These are phyloP conservation scores for Carnegiea gigantea DNA, from an alignment of 179 eudicot genomes.

Conservation along the genomic window DNA sequence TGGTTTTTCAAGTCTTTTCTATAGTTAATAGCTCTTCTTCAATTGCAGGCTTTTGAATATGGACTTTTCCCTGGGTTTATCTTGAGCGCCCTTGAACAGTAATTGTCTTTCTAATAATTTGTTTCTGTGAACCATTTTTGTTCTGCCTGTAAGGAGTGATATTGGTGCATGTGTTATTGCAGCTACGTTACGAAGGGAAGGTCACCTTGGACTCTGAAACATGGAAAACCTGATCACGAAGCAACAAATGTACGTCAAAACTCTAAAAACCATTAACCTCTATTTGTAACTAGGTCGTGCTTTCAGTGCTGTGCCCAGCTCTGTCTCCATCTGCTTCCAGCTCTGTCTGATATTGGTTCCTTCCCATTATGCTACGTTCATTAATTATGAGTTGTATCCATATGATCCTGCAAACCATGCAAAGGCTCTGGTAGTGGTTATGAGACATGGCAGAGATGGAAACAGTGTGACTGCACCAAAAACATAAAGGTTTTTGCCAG, in stretches of 20 bases:
- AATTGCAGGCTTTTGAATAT: conserved; percentile 79
- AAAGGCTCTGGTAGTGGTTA: background rate
- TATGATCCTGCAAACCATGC: background rate
- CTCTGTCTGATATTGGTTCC: background rate
- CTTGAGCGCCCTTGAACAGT: conserved; percentile 82
- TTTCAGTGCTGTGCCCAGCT: background rate
- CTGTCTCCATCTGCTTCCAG: conserved; percentile 4
- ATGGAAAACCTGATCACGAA: conserved; percentile 89
- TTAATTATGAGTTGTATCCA: background rate
- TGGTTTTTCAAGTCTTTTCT: conserved; percentile 4
- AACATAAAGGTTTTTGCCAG: background rate
- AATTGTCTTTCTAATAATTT: conserved; percentile 32
- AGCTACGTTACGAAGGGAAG: conserved; percentile 81
- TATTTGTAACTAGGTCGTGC: background rate
- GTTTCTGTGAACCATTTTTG: background rate
- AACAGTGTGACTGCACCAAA: background rate
- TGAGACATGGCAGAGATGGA: background rate
- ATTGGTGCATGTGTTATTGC: conserved; percentile 22
- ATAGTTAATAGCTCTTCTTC: conserved; percentile 1
- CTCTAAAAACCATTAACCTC: background rate
- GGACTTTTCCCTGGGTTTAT: conserved; percentile 91
- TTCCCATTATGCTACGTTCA: background rate
- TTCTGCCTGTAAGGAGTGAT: conserved; percentile 12
- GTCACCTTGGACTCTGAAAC: conserved; percentile 81
- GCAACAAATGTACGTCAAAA: conserved; percentile 59